Evolutionary conservation across 2,329 filamentous ascomycete species (phyloP), one percentile per base, ranked within the genome.

Genomic region (Calonectria hongkongensis): DNA sequence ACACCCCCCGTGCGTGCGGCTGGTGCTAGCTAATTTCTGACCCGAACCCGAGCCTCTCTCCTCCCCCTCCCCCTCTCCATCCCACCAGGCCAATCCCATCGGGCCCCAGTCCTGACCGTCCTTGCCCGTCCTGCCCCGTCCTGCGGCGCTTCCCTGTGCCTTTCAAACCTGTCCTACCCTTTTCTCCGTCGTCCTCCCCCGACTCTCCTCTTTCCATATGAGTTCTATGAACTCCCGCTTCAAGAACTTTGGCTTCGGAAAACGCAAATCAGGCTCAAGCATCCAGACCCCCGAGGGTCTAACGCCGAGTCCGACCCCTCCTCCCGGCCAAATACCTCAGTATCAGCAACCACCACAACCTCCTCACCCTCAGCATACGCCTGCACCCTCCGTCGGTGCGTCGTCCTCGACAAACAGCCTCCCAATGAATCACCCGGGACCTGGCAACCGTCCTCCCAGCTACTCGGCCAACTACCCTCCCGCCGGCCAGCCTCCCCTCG

Each of bases 141-240:
- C 71, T 73, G 66, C 67, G 69, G 73, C 77, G 75, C 76, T 74
- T 56, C 76, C 66, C 69, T 62, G 73, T 73, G 66, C 75, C 74
- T 78, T 72, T 77, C 72, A 75, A 74, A 75, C 72, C 75, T 77
- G 77, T 78, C 78, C 75, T 79, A 75, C 77, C 78, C 73, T 77
- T 80, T 74, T 77, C 77, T 73, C 66, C 73, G 74, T 73, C 70
- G 71, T 68, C 74, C 67, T 73, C 78, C 77, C 76, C 77, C 74
- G 74, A 68, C 74, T 77, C 77, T 77, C 75, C 76, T 76, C 79
- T 69, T 83, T 83, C 84, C 83, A 83, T 84, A 94, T 94, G 92
- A 94, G 91, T 90, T 94, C 92, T 89, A 90, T 94, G 91, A 94
- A 94, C 89, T 91, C 91, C 84, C 92, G 93, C 86, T 91, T 95